These are phyloP conservation scores for Fraxinus greggii DNA, from an alignment of 305 asterid species.

Conservation along the genomic window DNA sequence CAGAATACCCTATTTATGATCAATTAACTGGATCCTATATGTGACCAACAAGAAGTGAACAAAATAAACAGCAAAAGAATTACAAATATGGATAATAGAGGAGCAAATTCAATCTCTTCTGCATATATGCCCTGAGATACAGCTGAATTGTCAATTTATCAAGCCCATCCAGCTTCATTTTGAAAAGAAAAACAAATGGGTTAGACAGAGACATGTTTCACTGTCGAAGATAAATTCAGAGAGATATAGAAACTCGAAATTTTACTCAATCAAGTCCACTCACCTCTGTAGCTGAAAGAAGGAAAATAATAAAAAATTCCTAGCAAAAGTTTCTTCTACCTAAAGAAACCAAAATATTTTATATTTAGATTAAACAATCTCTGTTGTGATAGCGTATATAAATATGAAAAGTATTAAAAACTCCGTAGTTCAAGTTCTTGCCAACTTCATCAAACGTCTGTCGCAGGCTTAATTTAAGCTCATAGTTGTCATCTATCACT, in stretches of 20 bases:
- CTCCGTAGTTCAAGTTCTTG: background rate
- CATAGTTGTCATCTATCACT: background rate
- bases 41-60: background rate
- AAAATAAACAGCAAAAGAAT: background rate
- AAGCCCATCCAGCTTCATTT: background rate
- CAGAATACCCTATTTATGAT: conserved; percentile 12
- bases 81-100: background rate
- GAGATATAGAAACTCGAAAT: background rate
- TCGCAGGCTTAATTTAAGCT: background rate
- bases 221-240: background rate
- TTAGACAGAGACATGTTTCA: background rate
- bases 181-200: background rate
- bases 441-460: background rate
- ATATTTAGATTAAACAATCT: background rate
- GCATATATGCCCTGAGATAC: background rate
- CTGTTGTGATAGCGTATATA: background rate
- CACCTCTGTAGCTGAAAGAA: background rate
- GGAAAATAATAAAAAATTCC: background rate
- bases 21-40: background rate
- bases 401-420: background rate
- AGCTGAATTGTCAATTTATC: background rate
- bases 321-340: background rate
- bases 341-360: background rate
- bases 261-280: background rate
- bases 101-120: background rate